Percentiles rank a stretch among this genome's conserved stretches.
phyloP scores from a whole-genome alignment of 768 basidiomycete species.

The Tricholoma bakamatsutake region DNA sequence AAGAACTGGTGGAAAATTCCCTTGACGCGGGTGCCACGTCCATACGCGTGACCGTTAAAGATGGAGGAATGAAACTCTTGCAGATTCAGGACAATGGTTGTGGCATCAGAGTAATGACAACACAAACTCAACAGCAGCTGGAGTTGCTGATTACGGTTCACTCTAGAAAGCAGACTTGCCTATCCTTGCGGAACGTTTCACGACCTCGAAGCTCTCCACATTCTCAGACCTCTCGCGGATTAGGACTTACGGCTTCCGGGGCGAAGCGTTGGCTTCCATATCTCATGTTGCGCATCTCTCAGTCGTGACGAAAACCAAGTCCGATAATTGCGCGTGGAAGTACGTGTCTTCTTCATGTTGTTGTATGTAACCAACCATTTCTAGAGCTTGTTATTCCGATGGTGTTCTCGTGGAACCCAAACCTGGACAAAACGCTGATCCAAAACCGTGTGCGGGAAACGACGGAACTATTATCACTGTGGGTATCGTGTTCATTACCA shows the following conservation, averaged over 20 bases:
- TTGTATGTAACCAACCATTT: background rate
- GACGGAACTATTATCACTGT: constrained; percentile 90
- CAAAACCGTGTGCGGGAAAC: constrained; percentile 89
- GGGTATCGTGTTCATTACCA: constrained; percentile 17
- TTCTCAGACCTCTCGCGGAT: constrained; percentile 85
- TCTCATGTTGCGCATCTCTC: constrained; percentile 89
- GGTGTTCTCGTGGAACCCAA: constrained; percentile 68
- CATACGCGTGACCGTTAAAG: constrained; percentile 85
- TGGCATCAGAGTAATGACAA: constrained; percentile 70
- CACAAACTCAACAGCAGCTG: background rate
- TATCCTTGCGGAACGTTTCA: constrained; percentile 90
- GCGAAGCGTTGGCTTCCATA: constrained; percentile 94
- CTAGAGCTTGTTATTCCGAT: constrained; percentile 78
- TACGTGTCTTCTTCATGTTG: constrained; percentile 33
- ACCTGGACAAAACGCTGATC: constrained; percentile 64
- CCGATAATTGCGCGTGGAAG: constrained; percentile 89
- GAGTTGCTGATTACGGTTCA: background rate
- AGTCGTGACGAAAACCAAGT: constrained; percentile 85
- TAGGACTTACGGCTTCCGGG: constrained; percentile 92
- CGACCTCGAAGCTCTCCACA: constrained; percentile 85
- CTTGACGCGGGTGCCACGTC: constrained; percentile 90
- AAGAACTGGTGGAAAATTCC: constrained; percentile 92
- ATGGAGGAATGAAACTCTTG: constrained; percentile 90
- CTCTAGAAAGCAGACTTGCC: constrained; percentile 79
- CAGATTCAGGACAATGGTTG: constrained; percentile 97